Percentiles rank a stretch among this genome's conserved stretches.
Conservation (phyloP, 2,329 filamentous ascomycete genomes). For the Massarina eburnea region DNA sequence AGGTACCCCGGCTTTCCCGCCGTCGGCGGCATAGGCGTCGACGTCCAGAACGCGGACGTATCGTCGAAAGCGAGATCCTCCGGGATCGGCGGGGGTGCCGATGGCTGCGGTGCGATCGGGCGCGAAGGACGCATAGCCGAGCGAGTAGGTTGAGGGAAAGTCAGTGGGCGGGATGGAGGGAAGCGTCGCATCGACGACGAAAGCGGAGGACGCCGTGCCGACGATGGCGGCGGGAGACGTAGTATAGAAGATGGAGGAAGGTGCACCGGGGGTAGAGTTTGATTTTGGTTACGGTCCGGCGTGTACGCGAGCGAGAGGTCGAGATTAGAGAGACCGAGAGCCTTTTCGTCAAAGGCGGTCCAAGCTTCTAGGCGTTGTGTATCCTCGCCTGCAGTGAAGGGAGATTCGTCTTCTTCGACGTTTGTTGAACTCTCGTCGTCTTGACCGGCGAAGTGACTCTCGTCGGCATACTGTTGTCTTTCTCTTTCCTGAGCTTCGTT, state of each 20-base stretch:
- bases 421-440: background rate
- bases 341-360: slow-evolving; percentile 42
- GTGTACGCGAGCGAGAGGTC: slow-evolving; percentile 31
- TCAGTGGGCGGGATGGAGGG: slow-evolving; percentile 8
- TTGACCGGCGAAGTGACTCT: background rate
- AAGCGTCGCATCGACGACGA: slow-evolving; percentile 6
- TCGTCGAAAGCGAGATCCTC: slow-evolving; percentile 21
- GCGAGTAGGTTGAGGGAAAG: slow-evolving; percentile 4
- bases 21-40: slow-evolving; percentile 24
- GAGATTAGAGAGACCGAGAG: slow-evolving; percentile 33
- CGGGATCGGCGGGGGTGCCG: slow-evolving; percentile 21
- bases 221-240: slow-evolving; percentile 2
- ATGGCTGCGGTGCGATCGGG: slow-evolving; percentile 10
- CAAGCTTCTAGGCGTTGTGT: slow-evolving; percentile 39
- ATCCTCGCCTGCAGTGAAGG: slow-evolving; percentile 25
- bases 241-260: slow-evolving; percentile 1
- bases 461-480: too few relatives aligned
- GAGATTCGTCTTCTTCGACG: slow-evolving; percentile 1
- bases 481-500: slow-evolving; percentile 7
- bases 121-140: slow-evolving; percentile 7
- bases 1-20: slow-evolving; percentile 43
- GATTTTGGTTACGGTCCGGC: slow-evolving; percentile 1
- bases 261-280: too few relatives aligned
- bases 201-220: slow-evolving; percentile 12
- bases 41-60: slow-evolving; percentile 27